A percentile compares a stretch with the other conserved stretches of the same genome.
Conservation (phyloP, 1,139 yeast species). For the Wickerhamomyces sp. region DNA sequence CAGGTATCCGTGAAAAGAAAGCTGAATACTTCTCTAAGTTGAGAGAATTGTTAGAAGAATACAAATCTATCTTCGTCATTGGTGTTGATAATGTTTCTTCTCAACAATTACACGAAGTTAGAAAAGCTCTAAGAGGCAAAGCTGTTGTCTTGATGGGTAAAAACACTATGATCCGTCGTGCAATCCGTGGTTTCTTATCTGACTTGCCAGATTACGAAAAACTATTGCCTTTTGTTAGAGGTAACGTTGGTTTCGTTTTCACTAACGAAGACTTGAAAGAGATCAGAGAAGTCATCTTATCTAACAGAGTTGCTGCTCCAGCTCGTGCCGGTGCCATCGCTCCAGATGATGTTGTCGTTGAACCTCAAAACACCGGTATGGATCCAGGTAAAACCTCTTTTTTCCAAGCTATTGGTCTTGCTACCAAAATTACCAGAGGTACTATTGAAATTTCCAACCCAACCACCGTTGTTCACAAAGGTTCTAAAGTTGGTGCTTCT, state of each 20-base stretch:
- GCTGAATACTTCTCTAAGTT: constrained; percentile 92
- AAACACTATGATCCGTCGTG: constrained; percentile 99
- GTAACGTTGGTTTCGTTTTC: constrained; percentile 99
- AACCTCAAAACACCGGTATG: constrained; percentile 99
- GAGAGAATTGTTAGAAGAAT: constrained; percentile 92
- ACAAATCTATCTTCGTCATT: constrained; percentile 96
- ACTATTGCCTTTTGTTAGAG: constrained; percentile 89
- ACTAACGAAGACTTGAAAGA: constrained; percentile 92
- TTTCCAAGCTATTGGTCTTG: constrained; percentile 99
- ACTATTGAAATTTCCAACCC: constrained; percentile 98
- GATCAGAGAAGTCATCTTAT: constrained; percentile 80
- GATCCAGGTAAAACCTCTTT: constrained; percentile 99
- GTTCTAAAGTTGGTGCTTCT: constrained; percentile 94
- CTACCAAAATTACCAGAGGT: constrained; percentile 99
- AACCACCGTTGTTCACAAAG: constrained; percentile 88
- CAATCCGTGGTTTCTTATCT: constrained; percentile 90
- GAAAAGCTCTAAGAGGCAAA: constrained; percentile 92
- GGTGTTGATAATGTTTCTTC: constrained; percentile 99
- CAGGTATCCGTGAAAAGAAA: constrained; percentile 99
- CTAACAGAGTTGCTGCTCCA: constrained; percentile 99
- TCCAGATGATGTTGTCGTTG: constrained; percentile 94
- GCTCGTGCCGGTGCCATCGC: constrained; percentile 99
- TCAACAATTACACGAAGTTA: constrained; percentile 99
- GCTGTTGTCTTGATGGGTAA: constrained; percentile 99
- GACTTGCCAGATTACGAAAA: constrained; percentile 97